phyloP scores from a whole-genome alignment of 495 filamentous ascomycete species.

The Annulohypoxylon moriforme region DNA sequence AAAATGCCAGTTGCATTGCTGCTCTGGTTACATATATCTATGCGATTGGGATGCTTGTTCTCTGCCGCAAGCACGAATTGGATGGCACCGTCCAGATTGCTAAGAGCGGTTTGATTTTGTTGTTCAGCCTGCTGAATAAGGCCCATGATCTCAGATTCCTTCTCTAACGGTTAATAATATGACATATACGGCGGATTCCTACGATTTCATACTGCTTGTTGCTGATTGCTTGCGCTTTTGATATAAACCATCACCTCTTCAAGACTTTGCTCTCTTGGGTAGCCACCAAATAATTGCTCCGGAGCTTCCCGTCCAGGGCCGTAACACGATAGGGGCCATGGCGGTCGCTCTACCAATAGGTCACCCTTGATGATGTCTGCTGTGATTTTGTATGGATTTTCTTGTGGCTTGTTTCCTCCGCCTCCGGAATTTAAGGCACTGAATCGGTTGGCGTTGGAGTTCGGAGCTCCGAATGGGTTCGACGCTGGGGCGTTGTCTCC shows the following conservation, averaged over 20 bases:
- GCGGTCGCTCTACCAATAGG: slow-evolving; percentile 73
- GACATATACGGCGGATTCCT: not conserved
- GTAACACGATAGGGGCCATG: slow-evolving; percentile 88
- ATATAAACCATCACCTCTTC: slow-evolving; percentile 81
- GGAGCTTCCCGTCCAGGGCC: slow-evolving; percentile 78
- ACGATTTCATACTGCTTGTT: slow-evolving; percentile 65
- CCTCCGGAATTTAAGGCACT: slow-evolving; percentile 42
- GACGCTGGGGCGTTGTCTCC: slow-evolving; percentile 31
- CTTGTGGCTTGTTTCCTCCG: slow-evolving; percentile 24
- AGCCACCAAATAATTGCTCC: slow-evolving; percentile 81
- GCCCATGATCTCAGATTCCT: slow-evolving; percentile 70
- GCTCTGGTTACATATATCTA: slow-evolving; percentile 71
- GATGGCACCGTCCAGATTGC: slow-evolving; percentile 76
- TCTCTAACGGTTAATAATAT: slow-evolving; percentile 23
- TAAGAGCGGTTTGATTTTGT: slow-evolving; percentile 74
- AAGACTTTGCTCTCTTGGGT: slow-evolving; percentile 80
- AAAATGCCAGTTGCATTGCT: slow-evolving; percentile 46
- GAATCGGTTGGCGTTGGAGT: slow-evolving; percentile 51
- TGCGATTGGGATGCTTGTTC: slow-evolving; percentile 82
- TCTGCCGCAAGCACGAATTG: slow-evolving; percentile 74
- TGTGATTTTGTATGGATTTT: slow-evolving; percentile 62
- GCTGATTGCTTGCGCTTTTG: slow-evolving; percentile 71
- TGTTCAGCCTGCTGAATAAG: slow-evolving; percentile 69
- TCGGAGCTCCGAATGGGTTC: slow-evolving; percentile 41
- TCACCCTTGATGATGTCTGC: slow-evolving; percentile 69